Conservation (phyloP, 768 basidiomycete species). For the Galerina sulciceps region DNA sequence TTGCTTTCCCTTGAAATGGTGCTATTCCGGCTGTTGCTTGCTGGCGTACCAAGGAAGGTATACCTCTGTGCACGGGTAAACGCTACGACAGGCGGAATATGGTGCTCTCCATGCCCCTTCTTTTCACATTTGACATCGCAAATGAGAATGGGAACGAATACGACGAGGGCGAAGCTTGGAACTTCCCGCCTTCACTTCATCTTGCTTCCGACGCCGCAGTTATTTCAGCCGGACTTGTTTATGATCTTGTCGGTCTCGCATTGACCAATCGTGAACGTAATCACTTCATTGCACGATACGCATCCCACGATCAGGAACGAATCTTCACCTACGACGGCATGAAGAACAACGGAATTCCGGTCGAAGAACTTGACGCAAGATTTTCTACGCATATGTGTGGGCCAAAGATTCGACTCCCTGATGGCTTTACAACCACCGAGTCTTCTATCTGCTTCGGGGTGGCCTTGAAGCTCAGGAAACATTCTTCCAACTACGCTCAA, state of each 20-base stretch:
- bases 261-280: neutral
- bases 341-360: neutral
- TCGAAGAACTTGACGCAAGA: neutral
- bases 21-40: no score
- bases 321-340: conserved; percentile 11
- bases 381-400: neutral
- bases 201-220: neutral
- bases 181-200: neutral
- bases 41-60: no score
- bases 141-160: no score
- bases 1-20: no score
- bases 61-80: no score
- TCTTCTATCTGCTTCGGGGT: neutral
- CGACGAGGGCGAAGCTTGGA: neutral
- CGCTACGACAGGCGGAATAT: no score
- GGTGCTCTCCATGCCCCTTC: no score
- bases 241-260: conserved; percentile 10
- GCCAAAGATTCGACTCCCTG: neutral
- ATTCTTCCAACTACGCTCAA: neutral
- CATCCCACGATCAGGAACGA: neutral
- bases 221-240: neutral
- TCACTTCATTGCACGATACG: conserved; percentile 13
- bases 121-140: no score
- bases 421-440: neutral
- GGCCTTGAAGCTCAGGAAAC: neutral